Conservation (phyloP, 2,329 filamentous ascomycete genomes). For the Fusarium hostae region DNA sequence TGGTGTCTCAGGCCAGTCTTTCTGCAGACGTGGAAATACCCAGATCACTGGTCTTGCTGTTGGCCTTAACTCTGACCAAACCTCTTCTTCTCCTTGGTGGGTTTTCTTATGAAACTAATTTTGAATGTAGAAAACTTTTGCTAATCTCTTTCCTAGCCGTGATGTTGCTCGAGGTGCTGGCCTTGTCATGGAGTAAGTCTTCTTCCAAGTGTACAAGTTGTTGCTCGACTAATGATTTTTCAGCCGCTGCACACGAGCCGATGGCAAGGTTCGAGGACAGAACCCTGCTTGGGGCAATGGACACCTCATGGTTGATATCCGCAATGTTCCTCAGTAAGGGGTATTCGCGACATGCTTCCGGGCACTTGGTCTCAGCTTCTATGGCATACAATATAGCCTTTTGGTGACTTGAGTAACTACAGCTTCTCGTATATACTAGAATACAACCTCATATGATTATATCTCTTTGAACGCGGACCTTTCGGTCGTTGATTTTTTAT, state of each 20-base stretch:
- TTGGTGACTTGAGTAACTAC: too few relatives aligned
- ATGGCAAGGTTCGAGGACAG: slow-evolving; percentile 20
- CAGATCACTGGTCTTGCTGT: slow-evolving; percentile 13
- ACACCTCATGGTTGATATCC: slow-evolving; percentile 18
- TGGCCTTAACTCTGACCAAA: not conserved
- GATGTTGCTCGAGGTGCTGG: slow-evolving; percentile 22
- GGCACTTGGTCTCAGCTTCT: too few relatives aligned
- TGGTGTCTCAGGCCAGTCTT: not conserved
- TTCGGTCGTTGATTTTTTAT: too few relatives aligned
- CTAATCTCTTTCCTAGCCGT: not conserved
- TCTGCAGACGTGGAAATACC: slow-evolving; percentile 22
- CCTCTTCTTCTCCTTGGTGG: slow-evolving; percentile 11
- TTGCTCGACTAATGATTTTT: too few relatives aligned
- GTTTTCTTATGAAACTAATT: not conserved
- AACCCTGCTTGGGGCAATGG: slow-evolving; percentile 24
- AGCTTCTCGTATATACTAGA: not conserved
- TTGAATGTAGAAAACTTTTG: not conserved
- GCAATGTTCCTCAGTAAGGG: not conserved
- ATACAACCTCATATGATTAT: not conserved
- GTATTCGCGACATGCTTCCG: too few relatives aligned
- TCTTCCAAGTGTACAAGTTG: fast-evolving
- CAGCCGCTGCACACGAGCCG: not conserved
- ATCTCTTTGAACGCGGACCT: fast-evolving
- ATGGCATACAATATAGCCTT: too few relatives aligned
- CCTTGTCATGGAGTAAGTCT: slow-evolving; percentile 10